Evolutionary conservation across 2,329 filamentous ascomycete genomes (phyloP).

Genomic region (Fonsecaea nubica): DNA sequence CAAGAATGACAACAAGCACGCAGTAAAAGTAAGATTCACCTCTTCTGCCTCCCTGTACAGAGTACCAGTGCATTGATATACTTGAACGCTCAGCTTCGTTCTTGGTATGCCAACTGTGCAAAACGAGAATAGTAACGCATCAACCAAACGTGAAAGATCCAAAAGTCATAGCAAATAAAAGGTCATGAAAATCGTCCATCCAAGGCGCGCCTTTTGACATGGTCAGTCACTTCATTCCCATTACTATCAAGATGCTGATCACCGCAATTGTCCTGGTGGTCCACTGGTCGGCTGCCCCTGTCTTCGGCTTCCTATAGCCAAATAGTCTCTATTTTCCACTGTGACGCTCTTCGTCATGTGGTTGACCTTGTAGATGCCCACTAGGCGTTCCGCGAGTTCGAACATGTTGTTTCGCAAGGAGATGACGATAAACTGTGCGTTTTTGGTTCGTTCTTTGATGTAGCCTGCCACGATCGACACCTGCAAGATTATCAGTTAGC

Average conservation of each 20-base stretch:
- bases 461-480: conserved; percentile 98
- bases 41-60: background rate
- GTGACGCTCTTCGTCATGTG: conserved; percentile 96
- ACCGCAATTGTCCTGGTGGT: conserved; percentile 11
- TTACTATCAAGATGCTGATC: background rate
- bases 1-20: background rate
- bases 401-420: conserved; percentile 99
- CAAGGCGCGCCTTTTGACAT: background rate
- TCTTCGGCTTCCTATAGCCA: conserved; percentile 30
- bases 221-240: background rate
- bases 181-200: background rate
- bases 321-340: conserved; percentile 81
- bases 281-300: conserved; percentile 3
- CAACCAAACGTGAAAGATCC: background rate
- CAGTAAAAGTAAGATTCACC: background rate
- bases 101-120: background rate
- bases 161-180: background rate
- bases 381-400: conserved; percentile 90
- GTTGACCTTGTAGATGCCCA: conserved; percentile 99
- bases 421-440: conserved; percentile 98
- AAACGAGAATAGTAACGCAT: background rate
- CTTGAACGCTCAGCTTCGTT: background rate
- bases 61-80: background rate
- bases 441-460: conserved; percentile 99
- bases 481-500: conserved; percentile 52